Evolutionary conservation across 148 eudicot species (phyloP).

Genomic region (Mesembryanthemum crystallinum): DNA sequence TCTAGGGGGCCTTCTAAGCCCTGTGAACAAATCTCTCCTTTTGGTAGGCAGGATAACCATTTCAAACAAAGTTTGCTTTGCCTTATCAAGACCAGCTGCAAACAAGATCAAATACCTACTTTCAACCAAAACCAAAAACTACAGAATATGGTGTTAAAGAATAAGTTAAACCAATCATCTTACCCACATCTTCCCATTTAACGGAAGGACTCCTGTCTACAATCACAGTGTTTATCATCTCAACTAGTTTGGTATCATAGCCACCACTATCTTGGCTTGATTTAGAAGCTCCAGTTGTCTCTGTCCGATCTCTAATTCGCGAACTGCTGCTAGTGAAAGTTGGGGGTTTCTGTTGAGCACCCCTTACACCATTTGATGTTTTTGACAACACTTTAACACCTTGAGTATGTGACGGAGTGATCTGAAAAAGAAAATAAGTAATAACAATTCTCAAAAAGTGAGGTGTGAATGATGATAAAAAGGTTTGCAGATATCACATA

Average conservation of each 20-base stretch:
- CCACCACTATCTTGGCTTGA: conserved; percentile 53
- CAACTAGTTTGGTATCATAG: conserved; percentile 71
- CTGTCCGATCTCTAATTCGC: conserved; percentile 29
- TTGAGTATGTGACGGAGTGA: conserved; percentile 40
- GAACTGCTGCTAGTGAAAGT: conserved; percentile 35
- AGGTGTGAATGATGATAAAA: conserved; percentile 1
- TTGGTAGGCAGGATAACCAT: conserved; percentile 95
- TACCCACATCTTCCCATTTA: conserved; percentile 97
- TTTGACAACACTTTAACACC: conserved; percentile 32
- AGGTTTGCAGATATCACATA: background rate
- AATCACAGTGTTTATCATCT: conserved; percentile 88
- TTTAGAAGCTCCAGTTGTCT: conserved; percentile 43
- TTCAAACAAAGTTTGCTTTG: conserved; percentile 89
- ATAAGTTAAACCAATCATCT: conserved; percentile 27
- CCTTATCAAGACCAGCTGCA: conserved; percentile 97
- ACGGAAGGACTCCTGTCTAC: conserved; percentile 97
- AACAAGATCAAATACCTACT: conserved; percentile 6
- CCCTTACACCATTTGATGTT: conserved; percentile 35
- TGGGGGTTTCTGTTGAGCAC: conserved; percentile 39
- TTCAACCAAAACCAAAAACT: conserved; percentile 13
- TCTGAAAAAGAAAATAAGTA: conserved; percentile 30
- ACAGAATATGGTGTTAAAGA: background rate
- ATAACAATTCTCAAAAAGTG: background rate
- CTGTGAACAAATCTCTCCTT: conserved; percentile 92
- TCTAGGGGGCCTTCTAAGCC: conserved; percentile 92